These are phyloP conservation scores for Saksenaea oblongispora DNA, from an alignment of 371 early-diverging fungal genomes.

Conservation along the genomic window DNA sequence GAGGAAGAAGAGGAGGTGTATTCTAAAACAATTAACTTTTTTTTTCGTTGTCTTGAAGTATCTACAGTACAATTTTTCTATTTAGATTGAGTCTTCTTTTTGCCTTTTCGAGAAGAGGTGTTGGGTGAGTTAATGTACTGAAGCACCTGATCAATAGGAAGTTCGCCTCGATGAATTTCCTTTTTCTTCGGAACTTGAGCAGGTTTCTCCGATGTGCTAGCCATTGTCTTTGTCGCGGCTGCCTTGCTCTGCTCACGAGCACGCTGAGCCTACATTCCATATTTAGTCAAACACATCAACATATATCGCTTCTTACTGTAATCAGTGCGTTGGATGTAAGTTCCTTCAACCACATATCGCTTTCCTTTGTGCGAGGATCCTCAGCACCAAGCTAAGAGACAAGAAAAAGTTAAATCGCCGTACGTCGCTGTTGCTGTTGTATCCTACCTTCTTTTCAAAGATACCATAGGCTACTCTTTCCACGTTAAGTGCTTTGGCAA, in stretches of 20 bases:
- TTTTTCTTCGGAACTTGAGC: conserved; percentile 2
- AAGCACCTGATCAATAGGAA: conserved; percentile 65
- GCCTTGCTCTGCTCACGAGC: conserved; percentile 11
- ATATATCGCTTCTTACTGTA: conserved; percentile 41
- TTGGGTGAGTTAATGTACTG: conserved; percentile 50
- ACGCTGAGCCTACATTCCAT: conserved; percentile 10
- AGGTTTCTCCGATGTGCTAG: conserved; percentile 12
- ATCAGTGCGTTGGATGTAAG: conserved; percentile 61
- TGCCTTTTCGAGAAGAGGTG: conserved; percentile 24
- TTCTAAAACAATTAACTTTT: neutral
- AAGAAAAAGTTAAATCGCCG: neutral
- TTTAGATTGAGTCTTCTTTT: conserved; percentile 20
- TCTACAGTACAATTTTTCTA: neutral
- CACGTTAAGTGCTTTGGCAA: conserved; percentile 70
- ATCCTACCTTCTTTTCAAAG: conserved; percentile 55
- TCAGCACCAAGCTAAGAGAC: conserved; percentile 67
- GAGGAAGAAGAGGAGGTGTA: too few relatives aligned
- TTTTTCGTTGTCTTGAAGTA: neutral
- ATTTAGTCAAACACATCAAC: neutral
- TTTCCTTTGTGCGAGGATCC: conserved; percentile 74
- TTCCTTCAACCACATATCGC: conserved; percentile 72
- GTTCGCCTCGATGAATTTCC: conserved; percentile 43
- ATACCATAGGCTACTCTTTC: conserved; percentile 77
- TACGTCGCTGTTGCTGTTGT: neutral
- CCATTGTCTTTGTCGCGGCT: conserved; percentile 6